These are phyloP conservation scores for Linaria vulgaris DNA, from an alignment of 257 asterid genomes.

Conservation along the genomic window DNA sequence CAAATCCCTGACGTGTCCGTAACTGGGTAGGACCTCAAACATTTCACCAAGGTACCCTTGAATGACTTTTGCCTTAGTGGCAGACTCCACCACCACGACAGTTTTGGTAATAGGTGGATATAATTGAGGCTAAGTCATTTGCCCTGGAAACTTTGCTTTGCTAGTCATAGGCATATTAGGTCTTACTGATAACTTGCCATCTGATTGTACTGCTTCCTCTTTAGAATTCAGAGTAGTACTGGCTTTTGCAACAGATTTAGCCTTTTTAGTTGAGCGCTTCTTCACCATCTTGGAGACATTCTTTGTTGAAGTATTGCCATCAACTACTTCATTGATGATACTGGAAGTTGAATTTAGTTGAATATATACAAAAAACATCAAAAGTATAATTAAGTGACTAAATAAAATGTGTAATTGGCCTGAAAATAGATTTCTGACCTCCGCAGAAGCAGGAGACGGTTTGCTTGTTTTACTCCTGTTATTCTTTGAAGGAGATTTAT, in stretches of 20 bases:
- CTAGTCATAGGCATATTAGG: constrained; percentile 26
- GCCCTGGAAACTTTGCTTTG: constrained; percentile 35
- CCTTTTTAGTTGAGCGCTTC: constrained; percentile 36
- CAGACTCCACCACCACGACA: constrained; percentile 84
- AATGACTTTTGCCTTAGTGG: constrained; percentile 81
- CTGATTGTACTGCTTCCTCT: constrained; percentile 20
- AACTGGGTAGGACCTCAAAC: constrained; percentile 93
- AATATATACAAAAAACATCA: constrained; percentile 25
- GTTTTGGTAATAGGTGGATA: constrained; percentile 79
- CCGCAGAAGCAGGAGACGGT: constrained; percentile 32
- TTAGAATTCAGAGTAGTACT: constrained; percentile 8
- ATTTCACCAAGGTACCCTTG: constrained; percentile 94
- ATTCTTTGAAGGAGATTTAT: constrained; percentile 41
- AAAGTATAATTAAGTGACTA: constrained; percentile 24
- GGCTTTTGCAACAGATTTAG: constrained; percentile 33
- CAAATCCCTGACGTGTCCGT: constrained; percentile 95
- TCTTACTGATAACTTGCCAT: constrained; percentile 13
- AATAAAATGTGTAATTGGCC: constrained; percentile 18
- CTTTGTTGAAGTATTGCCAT: constrained; percentile 31
- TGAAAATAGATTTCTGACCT: constrained; percentile 45
- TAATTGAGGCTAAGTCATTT: constrained; percentile 49
- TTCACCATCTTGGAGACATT: constrained; percentile 33
- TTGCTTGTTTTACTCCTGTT: constrained; percentile 30
- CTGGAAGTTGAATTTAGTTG: constrained; percentile 40
- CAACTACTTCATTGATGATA: constrained; percentile 35